These are phyloP conservation scores for Rubroboletus satanas DNA, from an alignment of 768 basidiomycete genomes.

Conservation along the genomic window DNA sequence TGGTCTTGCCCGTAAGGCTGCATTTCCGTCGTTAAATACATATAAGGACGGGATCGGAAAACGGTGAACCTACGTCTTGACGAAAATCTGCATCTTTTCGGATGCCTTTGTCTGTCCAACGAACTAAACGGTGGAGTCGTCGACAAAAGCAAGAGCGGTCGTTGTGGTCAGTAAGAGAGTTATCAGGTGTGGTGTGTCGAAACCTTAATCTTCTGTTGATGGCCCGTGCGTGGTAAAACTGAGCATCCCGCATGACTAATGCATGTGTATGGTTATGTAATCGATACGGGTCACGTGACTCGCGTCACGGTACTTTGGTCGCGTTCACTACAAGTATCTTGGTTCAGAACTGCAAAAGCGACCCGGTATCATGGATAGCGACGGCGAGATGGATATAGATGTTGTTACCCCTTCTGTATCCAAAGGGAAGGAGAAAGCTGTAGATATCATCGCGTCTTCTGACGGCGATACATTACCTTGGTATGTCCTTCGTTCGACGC, in stretches of 20 bases:
- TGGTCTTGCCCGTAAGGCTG: constrained; percentile 98
- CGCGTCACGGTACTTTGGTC: constrained; percentile 7
- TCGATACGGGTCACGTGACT: constrained; percentile 16
- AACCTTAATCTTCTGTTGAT: constrained; percentile 38
- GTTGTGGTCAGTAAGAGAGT: constrained; percentile 22
- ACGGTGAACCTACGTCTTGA: constrained; percentile 72
- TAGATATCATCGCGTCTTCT: constrained; percentile 37
- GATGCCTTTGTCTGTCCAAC: constrained; percentile 88
- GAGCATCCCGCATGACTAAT: constrained; percentile 13
- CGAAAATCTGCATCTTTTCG: constrained; percentile 93
- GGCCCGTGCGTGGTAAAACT: constrained; percentile 39
- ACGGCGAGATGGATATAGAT: constrained; percentile 50
- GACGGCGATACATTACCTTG: constrained; percentile 79
- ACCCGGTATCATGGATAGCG: constrained; percentile 48
- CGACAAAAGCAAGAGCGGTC: constrained; percentile 72
- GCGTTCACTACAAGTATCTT: background rate
- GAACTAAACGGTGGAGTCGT: constrained; percentile 89
- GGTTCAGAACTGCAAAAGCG: background rate
- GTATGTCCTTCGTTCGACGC: constrained; percentile 40
- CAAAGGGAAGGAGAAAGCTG: constrained; percentile 73
- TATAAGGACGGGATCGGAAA: background rate
- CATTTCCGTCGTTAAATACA: constrained; percentile 4
- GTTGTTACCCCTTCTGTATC: constrained; percentile 24
- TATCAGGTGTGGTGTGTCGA: constrained; percentile 8
- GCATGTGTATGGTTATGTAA: background rate